phyloP scores from a whole-genome alignment of 305 asterid genomes.

The Vinca major region DNA sequence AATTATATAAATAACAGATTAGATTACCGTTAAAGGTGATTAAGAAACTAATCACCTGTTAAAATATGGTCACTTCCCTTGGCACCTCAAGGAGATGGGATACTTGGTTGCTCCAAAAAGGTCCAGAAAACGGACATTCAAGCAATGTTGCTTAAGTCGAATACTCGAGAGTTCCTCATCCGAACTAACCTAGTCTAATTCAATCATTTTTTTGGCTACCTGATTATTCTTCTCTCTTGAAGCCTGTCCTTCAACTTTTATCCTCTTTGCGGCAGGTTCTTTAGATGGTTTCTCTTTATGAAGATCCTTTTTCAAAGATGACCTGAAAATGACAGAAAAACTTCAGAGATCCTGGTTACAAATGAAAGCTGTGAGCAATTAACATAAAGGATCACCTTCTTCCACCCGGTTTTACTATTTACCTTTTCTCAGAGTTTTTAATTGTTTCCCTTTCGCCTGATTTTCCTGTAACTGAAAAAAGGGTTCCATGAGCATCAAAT shows the following conservation, averaged over 20 bases:
- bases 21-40: not conserved
- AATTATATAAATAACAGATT: too few relatives aligned
- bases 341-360: slow-evolving; percentile 19
- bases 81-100: slow-evolving; percentile 5
- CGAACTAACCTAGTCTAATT: slow-evolving; percentile 61
- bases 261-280: slow-evolving; percentile 46
- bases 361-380: not conserved
- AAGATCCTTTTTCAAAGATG: slow-evolving; percentile 21
- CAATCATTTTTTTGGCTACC: slow-evolving; percentile 63
- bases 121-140: not conserved
- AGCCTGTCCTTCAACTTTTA: slow-evolving; percentile 35
- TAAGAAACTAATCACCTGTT: not conserved
- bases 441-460: slow-evolving; percentile 26
- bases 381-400: not conserved
- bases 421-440: slow-evolving; percentile 41
- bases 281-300: slow-evolving; percentile 29
- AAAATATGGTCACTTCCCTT: not conserved
- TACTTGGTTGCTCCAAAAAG: not conserved
- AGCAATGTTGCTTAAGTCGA: not conserved
- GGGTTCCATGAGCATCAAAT: not conserved
- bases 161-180: slow-evolving; percentile 53
- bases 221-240: slow-evolving; percentile 23
- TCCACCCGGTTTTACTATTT: slow-evolving; percentile 8
- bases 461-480: slow-evolving; percentile 26
- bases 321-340: slow-evolving; percentile 19